Base-by-base conservation (phyloP, 257 asterid genomes). In the Fraxinus excelsior region DNA sequence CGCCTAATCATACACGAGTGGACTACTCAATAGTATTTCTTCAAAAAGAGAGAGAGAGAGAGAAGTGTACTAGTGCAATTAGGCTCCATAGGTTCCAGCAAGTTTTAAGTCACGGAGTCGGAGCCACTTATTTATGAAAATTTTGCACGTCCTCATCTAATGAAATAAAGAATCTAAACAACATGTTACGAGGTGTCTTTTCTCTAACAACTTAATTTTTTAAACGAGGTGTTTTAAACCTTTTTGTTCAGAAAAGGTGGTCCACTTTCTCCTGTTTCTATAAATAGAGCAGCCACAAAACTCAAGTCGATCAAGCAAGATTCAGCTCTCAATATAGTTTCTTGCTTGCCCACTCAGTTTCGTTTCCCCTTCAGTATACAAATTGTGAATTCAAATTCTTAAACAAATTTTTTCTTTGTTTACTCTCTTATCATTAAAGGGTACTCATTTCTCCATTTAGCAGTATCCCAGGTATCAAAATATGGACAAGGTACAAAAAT, bases 401-500 rank as follows among this genome's bases (percentile, higher is more conserved):
- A 19, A 56, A 56, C 10, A 21, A 58, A 23, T n/a, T 23, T 7
- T 58, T 23, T 58, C 67, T 21, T 49, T 4, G 62, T 53, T 6
- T 19, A 51, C 7, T 4, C 46, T 40, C 46, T 40, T 7, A 25
- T 25, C 34, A 25, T 25, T 9, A 62, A 25, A 62, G 67, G 16
- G 67, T 21, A 3, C 9, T 62, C 28, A 19, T 11, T 25, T 62
- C 16, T 62, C 68, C 31, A 26, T 25, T 62, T 62, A 23, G 34
- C 19, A 62, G 34, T 23, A 29, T 25, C 31, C 68, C 6, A 62
- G 34, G 68, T 62, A 9, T 25, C 0, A 10, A 13, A 23, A 56
- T 44, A 88, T 90, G 94, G 97, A 91, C 56, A 90, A 88, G 83
- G 85, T 91, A 64, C 69, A 25, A 16, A 86, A 88, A 70, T 71